These are phyloP conservation scores for Sugiyamaella boreocaroliniensis DNA, from an alignment of 805 yeast species.

Conservation along the genomic window DNA sequence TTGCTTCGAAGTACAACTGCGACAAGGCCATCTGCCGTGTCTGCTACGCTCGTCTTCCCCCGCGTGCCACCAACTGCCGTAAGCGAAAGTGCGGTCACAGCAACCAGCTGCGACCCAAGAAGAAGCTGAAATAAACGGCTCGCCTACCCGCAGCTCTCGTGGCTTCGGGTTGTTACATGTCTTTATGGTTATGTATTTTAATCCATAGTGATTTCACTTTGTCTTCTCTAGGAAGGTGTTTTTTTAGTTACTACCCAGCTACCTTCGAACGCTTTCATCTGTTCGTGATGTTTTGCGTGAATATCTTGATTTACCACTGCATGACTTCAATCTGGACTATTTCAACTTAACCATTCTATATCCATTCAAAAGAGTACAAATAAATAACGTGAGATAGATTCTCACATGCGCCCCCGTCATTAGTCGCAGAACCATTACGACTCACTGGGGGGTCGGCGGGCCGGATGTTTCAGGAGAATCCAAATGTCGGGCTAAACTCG, in stretches of 20 bases:
- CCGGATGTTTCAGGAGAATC: background rate
- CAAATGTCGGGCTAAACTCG: slow-evolving; percentile 1
- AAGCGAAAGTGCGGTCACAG: slow-evolving; percentile 99
- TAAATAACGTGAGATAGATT: too few species aligned
- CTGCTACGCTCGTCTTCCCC: slow-evolving; percentile 99
- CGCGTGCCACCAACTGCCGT: slow-evolving; percentile 99
- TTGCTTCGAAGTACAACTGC: slow-evolving; percentile 99
- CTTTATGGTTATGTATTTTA: slow-evolving; percentile 4
- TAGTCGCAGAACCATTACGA: background rate
- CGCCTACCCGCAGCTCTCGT: slow-evolving; percentile 16
- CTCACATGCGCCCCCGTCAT: too few species aligned
- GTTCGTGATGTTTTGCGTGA: too few species aligned
- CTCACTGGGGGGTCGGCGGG: background rate
- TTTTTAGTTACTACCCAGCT: too few species aligned
- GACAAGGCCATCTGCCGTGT: slow-evolving; percentile 98
- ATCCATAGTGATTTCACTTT: background rate
- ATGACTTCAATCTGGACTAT: too few species aligned
- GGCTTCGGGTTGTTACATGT: slow-evolving; percentile 3
- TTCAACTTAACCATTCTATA: too few species aligned
- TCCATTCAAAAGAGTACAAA: too few species aligned
- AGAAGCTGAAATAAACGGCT: slow-evolving; percentile 86
- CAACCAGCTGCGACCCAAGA: slow-evolving; percentile 99
- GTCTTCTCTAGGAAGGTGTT: background rate
- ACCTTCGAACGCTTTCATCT: too few species aligned
- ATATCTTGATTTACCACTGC: too few species aligned